These are phyloP conservation scores for Backusella macrospora DNA, from an alignment of 192 early-diverging fungal species.

Conservation along the genomic window DNA sequence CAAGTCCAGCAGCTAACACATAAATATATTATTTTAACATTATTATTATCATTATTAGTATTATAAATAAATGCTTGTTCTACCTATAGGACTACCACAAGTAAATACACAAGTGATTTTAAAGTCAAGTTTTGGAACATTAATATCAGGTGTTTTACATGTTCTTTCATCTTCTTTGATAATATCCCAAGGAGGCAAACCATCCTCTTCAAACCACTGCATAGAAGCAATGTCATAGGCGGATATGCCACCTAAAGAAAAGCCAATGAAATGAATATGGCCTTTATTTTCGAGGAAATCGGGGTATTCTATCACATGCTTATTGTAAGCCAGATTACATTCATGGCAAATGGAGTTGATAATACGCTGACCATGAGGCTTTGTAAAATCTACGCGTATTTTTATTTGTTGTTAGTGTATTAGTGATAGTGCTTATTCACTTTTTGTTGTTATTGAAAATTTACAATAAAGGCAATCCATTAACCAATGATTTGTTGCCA, in stretches of 20 bases:
- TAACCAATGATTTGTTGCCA: constrained; percentile 52
- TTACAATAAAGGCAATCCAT: constrained; percentile 49
- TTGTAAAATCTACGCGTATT: constrained; percentile 43
- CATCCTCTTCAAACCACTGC: constrained; percentile 43
- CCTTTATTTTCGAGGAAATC: constrained; percentile 51
- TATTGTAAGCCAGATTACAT: constrained; percentile 54
- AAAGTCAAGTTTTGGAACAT: constrained; percentile 46
- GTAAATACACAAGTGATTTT: constrained; percentile 47
- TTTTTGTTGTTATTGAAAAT: neutral
- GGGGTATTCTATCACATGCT: constrained; percentile 52
- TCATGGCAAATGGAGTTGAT: constrained; percentile 55
- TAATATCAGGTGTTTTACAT: constrained; percentile 25
- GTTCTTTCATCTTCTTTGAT: constrained; percentile 18
- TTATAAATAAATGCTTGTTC: constrained; percentile 12
- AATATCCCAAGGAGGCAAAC: constrained; percentile 19
- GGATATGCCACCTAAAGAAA: constrained; percentile 68
- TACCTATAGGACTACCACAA: constrained; percentile 52
- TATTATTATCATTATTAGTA: too few species aligned
- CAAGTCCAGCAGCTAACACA: constrained; percentile 50
- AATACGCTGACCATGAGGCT: constrained; percentile 54
- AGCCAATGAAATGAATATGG: constrained; percentile 58
- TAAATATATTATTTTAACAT: too few species aligned
- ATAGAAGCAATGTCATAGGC: constrained; percentile 64
- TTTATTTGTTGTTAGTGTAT: neutral
- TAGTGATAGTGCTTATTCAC: neutral